These are phyloP conservation scores for Talaromyces sp. DNA, from an alignment of 2,329 filamentous ascomycete species.

Conservation along the genomic window DNA sequence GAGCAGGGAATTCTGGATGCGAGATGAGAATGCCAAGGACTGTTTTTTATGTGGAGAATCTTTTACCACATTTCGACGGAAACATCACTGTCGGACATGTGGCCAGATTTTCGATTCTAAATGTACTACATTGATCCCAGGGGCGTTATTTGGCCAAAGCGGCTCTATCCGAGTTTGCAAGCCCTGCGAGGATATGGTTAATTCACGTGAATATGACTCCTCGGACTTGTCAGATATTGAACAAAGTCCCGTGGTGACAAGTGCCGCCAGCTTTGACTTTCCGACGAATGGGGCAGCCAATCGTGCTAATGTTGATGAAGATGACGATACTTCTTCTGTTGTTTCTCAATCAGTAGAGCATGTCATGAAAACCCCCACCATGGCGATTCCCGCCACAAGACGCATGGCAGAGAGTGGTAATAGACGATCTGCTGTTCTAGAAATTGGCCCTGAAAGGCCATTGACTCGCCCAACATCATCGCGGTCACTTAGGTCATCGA, in stretches of 20 bases:
- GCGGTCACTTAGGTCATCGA: conserved; percentile 73
- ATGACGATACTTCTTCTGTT: conserved; percentile 44
- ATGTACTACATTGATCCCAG: conserved; percentile 87
- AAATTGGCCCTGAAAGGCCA: conserved; percentile 75
- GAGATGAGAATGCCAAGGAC: conserved; percentile 95
- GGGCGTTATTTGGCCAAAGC: conserved; percentile 79
- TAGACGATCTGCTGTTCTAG: conserved; percentile 79
- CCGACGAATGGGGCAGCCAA: conserved; percentile 46
- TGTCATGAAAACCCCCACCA: conserved; percentile 52
- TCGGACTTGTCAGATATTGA: conserved; percentile 82
- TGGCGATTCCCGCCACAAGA: conserved; percentile 62
- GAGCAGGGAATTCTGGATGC: conserved; percentile 98
- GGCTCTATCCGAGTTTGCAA: conserved; percentile 87
- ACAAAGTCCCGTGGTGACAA: conserved; percentile 57
- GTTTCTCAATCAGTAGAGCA: conserved; percentile 45
- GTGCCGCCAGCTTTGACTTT: neutral
- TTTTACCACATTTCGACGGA: conserved; percentile 90
- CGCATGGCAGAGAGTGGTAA: conserved; percentile 70
- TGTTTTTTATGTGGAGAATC: conserved; percentile 88
- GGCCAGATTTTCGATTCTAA: conserved; percentile 99
- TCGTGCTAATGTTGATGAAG: conserved; percentile 39
- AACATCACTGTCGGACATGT: conserved; percentile 91
- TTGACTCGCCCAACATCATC: conserved; percentile 91
- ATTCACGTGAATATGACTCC: conserved; percentile 82
- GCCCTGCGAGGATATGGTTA: conserved; percentile 85